Conservation (phyloP, 1,284 basidiomycete genomes). For the Ceratobasidium papillatum region DNA sequence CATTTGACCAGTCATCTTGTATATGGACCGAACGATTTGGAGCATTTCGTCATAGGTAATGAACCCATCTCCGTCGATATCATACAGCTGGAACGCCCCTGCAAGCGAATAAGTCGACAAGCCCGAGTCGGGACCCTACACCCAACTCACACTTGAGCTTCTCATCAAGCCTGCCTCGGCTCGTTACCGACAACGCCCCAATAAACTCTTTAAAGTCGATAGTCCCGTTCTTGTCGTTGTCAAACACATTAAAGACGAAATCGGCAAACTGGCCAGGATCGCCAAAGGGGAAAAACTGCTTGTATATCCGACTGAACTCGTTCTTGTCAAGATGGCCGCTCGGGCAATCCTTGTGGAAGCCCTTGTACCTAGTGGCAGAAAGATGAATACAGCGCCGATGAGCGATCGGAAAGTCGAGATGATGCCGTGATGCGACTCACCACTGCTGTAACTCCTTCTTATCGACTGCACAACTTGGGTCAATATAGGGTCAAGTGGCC, state of each 20-base stretch:
- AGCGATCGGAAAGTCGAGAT: background rate
- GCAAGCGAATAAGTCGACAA: constrained; percentile 39
- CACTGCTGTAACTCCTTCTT: constrained; percentile 99
- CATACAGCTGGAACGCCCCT: constrained; percentile 99
- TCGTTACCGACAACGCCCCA: constrained; percentile 94
- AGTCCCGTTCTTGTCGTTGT: constrained; percentile 93
- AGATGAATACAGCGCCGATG: background rate
- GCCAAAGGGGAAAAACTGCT: constrained; percentile 99
- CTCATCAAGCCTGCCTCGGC: constrained; percentile 93
- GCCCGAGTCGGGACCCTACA: background rate
- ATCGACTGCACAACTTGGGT: constrained; percentile 79
- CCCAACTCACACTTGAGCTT: constrained; percentile 90
- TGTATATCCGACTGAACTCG: constrained; percentile 98
- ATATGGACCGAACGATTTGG: constrained; percentile 93
- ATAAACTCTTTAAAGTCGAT: constrained; percentile 99
- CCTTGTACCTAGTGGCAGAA: constrained; percentile 83
- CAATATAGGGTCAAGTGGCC: constrained; percentile 43
- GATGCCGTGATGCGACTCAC: constrained; percentile 55
- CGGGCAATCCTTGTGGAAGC: constrained; percentile 98
- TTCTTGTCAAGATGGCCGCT: constrained; percentile 95
- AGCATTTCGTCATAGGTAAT: constrained; percentile 99
- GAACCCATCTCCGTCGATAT: constrained; percentile 96
- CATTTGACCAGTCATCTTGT: constrained; percentile 99
- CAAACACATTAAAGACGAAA: constrained; percentile 98
- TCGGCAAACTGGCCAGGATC: constrained; percentile 97